These are phyloP conservation scores for Thuidium tamariscinum DNA, from an alignment of 225 moss, liverwort and hornwort species.

Conservation along the genomic window DNA sequence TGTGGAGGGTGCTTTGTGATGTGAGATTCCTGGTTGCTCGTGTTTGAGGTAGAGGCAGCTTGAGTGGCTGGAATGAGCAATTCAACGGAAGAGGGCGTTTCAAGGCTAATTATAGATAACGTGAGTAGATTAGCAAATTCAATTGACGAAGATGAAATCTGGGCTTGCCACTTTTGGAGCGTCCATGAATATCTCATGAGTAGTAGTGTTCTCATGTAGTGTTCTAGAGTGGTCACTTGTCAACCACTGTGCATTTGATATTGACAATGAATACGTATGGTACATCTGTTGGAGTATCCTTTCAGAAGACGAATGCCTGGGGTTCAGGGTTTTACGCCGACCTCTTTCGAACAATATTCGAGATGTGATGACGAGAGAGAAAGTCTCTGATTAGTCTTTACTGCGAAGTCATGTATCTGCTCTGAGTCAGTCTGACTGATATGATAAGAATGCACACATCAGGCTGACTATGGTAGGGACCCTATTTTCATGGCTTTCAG, in stretches of 20 bases:
- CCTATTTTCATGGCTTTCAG: neutral
- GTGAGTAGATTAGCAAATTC: neutral
- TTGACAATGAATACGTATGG: neutral
- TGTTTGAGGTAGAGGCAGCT: neutral
- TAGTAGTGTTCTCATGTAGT: neutral
- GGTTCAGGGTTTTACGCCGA: slow-evolving; percentile 12
- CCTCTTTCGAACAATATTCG: neutral
- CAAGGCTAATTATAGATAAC: neutral
- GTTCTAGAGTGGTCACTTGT: neutral
- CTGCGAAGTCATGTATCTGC: neutral
- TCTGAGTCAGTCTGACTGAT: neutral
- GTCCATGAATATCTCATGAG: neutral
- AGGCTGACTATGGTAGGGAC: neutral
- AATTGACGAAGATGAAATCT: neutral
- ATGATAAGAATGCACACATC: neutral
- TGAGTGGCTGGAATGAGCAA: neutral
- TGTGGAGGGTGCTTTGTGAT: neutral
- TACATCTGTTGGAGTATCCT: neutral
- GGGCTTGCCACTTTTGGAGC: neutral
- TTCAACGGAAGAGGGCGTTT: neutral
- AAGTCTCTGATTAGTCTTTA: neutral
- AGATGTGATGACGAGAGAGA: neutral
- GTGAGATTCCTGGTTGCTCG: neutral
- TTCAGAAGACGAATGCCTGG: neutral
- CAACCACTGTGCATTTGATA: neutral